Evolutionary conservation across 2,329 filamentous ascomycete species (phyloP), one percentile per base, ranked within the genome.

Genomic region (Fusarium veterinarium): DNA sequence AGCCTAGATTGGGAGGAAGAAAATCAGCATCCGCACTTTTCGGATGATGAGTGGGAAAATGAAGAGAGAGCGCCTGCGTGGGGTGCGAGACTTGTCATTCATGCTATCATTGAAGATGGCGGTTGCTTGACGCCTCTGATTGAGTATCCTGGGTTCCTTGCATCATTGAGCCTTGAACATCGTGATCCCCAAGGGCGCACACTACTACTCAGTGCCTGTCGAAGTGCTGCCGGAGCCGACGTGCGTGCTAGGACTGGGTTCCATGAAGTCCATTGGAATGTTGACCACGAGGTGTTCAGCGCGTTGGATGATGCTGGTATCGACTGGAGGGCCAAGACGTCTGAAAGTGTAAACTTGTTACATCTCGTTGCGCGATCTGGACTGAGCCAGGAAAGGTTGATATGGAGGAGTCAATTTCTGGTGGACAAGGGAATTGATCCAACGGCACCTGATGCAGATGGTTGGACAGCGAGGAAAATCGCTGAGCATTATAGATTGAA

Each of bases 281-380:
- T 17, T 3, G 45, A 49, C 8, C 0, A 0, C 1, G 28, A 49
- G 10, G 45, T 49, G 1, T 3, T 49, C 3, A 1, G 6, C 0
- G 20, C 46, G 2, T 2, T 49, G 11, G 30, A 33, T 1, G 11
- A 33, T 1, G 46, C 30, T 0, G 20, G 46, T 8, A 0, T 5
- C 6, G 30, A 49, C 9, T 49, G 46, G 46, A 49, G 19, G 20
- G 30, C 20, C 8, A 49, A 49, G 20, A 49, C 46, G 4, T 49
- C 30, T 2, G 20, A 49, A 19, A 20, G 46, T 23, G 46, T 30
- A 2, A 49, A 49, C 5, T 2, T 49, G 5, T 33, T 49, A 13
- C 46, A 33, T 7, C 4, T 33, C 0, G 14, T 33, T 2, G 46
- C 46, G 2, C 2, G 30, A 19, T 49, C 46, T 17, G 41, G 41